These are phyloP conservation scores for Quercus robur DNA, from an alignment of 306 rosid species.

Conservation along the genomic window DNA sequence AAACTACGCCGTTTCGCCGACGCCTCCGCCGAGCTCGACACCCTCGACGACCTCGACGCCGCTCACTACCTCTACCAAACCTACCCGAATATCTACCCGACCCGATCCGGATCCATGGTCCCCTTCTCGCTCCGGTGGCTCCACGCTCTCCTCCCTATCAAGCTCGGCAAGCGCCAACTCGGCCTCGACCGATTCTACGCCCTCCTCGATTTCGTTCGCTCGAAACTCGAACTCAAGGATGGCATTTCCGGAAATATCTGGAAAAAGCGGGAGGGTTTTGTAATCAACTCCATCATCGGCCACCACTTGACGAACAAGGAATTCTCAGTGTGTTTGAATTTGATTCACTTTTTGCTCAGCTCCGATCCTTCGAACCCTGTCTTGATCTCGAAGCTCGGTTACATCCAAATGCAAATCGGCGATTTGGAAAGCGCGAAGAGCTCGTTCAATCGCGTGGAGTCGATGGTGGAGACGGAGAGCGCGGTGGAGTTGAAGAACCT, in stretches of 20 bases:
- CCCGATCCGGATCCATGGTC: conserved; percentile 78
- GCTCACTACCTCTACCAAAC: conserved; percentile 64
- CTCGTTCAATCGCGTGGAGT: conserved; percentile 58
- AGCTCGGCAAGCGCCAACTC: conserved; percentile 67
- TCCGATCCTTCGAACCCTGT: conserved; percentile 46
- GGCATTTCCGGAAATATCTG: conserved; percentile 39
- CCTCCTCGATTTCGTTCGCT: conserved; percentile 63
- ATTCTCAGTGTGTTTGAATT: conserved; percentile 56
- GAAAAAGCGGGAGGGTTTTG: conserved; percentile 66
- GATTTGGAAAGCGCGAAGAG: conserved; percentile 77
- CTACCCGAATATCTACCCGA: conserved; percentile 57
- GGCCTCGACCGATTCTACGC: conserved; percentile 72
- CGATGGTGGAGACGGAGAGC: conserved; percentile 35
- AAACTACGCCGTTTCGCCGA: conserved; percentile 86
- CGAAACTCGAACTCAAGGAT: conserved; percentile 28
- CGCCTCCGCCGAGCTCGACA: conserved; percentile 72
- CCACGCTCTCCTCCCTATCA: conserved; percentile 60
- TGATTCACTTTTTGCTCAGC: conserved; percentile 46
- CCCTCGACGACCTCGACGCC: conserved; percentile 70
- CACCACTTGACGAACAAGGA: conserved; percentile 70
- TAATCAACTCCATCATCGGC: conserved; percentile 67
- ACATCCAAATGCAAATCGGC: conserved; percentile 80
- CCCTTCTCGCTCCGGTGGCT: conserved; percentile 93
- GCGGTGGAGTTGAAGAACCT: conserved; percentile 58
- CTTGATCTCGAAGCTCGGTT: conserved; percentile 75